Base-by-base conservation (phyloP, 2,329 filamentous ascomycete genomes). In the Capronia americana region DNA sequence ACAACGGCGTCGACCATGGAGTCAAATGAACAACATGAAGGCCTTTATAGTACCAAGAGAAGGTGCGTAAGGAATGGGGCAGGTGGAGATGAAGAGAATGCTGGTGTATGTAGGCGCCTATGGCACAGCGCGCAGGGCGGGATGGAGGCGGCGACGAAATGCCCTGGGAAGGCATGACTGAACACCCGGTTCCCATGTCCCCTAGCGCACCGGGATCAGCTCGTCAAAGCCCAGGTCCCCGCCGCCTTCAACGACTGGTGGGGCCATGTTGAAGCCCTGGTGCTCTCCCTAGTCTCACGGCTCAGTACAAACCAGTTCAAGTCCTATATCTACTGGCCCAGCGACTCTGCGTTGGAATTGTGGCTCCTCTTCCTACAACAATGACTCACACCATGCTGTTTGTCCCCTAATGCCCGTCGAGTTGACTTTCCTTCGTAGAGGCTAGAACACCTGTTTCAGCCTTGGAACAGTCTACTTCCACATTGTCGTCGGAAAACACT, bases 71-170 rank as follows among this genome's bases (percentile, higher is more conserved):
- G 34, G 53, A 34, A 32, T 10, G 53, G 8, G 53, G 28, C n/a
- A 34, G 2, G 24, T 20, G 24, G 28, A 30, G 12, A 34, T n/a
- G 53, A 55, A 28, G 12, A 55, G 8, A 34, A 24, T 28, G 53
- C 53, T 55, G 28, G 8, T 32, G 53, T 55, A 55, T n/a, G 30
- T 55, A 55, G 53, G 5, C 17, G 53, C 48, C 23, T 28, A 26
- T 24, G 17, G 14, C 28, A 28, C 53, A n/a, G 24, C n/a, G 28
- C 53, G 11, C 17, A 8, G 14, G 20, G 53, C 24, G 28, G 14
- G 20, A 30, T 32, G 12, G 53, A 11, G n/a, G 48, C 2, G 24
- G 53, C 50, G 12, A 55, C 28, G 4, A 7, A 28, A 55, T 28
- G 53, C 8, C 53, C 11, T 55, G 34, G 53, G 10, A 34, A 34